Percentiles rank a stretch among this genome's conserved stretches.
Evolutionary conservation across 345 rosid genomes (phyloP).

Genomic region (Psidium guajava): DNA sequence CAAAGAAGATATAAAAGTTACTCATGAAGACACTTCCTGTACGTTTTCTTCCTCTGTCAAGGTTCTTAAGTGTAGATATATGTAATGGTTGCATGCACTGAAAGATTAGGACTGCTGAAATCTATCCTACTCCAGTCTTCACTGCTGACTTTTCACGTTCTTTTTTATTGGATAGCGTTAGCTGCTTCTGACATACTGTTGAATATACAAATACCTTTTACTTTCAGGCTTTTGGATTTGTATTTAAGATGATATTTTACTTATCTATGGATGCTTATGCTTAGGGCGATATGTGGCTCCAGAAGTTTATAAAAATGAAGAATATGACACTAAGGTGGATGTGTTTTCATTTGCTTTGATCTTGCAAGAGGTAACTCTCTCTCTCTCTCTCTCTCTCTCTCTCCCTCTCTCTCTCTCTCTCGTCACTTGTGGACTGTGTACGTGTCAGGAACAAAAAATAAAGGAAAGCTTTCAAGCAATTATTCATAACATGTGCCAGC

Average conservation of each 20-base stretch:
- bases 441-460: neutral
- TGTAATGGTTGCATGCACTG: neutral
- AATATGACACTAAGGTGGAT: conserved; percentile 71
- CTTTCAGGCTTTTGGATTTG: neutral
- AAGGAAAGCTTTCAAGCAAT: neutral
- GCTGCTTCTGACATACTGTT: neutral
- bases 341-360: conserved; percentile 77
- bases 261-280: neutral
- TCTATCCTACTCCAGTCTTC: neutral
- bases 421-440: neutral
- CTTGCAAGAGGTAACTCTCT: conserved; percentile 58
- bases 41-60: conserved; percentile 13
- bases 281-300: conserved; percentile 81
- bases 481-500: neutral
- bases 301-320: conserved; percentile 70
- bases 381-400: neutral
- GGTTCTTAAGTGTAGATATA: neutral
- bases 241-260: neutral
- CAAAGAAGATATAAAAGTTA: conserved; percentile 43
- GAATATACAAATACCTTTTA: neutral
- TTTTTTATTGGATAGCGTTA: neutral
- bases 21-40: conserved; percentile 53
- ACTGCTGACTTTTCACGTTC: neutral
- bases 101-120: neutral
- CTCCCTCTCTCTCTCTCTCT: neutral